Evolutionary conservation across 163 green algal species (phyloP).

Genomic region (Chlamydomonas reinhardtii): DNA sequence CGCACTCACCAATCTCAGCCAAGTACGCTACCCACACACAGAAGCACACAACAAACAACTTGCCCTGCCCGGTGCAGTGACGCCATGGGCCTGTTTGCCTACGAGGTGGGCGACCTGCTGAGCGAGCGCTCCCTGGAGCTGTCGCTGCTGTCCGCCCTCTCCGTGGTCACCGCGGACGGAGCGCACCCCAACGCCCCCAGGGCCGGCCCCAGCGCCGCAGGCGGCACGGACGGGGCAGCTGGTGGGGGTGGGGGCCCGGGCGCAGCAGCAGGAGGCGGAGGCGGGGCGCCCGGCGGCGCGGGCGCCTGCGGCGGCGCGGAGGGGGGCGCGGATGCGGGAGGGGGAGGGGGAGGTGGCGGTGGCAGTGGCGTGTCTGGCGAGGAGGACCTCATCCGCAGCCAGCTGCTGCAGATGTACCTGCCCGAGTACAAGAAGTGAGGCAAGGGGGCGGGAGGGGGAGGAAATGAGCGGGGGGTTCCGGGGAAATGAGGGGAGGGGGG

Average conservation of each 20-base stretch:
- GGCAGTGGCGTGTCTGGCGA: conserved; percentile 11
- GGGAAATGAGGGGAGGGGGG: not conserved
- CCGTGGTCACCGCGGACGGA: conserved; percentile 43
- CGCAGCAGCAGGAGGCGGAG: not conserved
- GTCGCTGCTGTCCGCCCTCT: conserved; percentile 70
- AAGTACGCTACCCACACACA: no score
- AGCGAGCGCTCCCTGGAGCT: conserved; percentile 67
- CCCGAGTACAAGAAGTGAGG: conserved; percentile 40
- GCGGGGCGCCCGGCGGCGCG: not conserved
- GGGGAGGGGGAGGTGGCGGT: not conserved
- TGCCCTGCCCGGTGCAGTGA: conserved; percentile 43
- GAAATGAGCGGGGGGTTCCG: not conserved
- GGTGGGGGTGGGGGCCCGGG: not conserved
- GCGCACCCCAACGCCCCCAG: conserved; percentile 11
- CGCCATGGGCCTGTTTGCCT: conserved; percentile 70
- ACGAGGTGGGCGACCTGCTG: conserved; percentile 70
- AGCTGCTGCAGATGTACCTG: conserved; percentile 57
- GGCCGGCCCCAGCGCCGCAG: not conserved
- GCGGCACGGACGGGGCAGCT: not conserved
- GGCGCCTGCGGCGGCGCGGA: not conserved
- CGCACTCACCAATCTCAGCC: no score
- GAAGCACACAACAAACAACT: no score
- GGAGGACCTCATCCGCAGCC: conserved; percentile 51
- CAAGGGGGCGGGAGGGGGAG: not conserved
- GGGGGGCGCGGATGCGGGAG: not conserved